Conservation (phyloP, 169 alveolate species). For the Cryptosporidium sp. region DNA sequence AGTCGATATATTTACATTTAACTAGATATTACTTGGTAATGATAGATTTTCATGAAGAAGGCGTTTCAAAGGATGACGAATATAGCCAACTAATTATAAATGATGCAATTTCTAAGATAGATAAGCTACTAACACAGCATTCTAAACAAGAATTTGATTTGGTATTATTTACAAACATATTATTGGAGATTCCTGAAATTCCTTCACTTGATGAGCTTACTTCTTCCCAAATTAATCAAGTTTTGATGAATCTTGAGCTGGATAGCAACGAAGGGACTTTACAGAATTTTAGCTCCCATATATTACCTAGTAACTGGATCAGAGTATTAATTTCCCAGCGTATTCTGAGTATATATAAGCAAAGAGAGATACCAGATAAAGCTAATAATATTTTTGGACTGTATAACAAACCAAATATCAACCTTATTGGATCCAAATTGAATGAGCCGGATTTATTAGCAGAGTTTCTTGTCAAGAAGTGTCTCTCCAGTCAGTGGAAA, state of each 20-base stretch:
- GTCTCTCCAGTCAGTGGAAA: slow-evolving; percentile 53
- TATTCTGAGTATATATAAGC: slow-evolving; percentile 6
- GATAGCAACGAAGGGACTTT: not conserved
- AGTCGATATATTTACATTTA: slow-evolving; percentile 24
- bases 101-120: slow-evolving; percentile 4
- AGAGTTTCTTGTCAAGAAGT: slow-evolving; percentile 45
- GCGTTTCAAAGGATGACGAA: not conserved
- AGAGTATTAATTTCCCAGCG: slow-evolving; percentile 14
- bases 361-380: slow-evolving; percentile 8
- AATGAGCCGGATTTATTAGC: slow-evolving; percentile 21
- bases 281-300: not conserved
- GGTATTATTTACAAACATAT: slow-evolving; percentile 8
- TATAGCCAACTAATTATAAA: not conserved
- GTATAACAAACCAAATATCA: not conserved
- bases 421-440: not conserved
- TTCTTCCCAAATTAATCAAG: not conserved
- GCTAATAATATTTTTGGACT: not conserved
- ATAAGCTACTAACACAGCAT: not conserved
- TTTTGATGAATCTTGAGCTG: slow-evolving; percentile 1
- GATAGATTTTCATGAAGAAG: slow-evolving; percentile 12
- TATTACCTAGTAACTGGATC: slow-evolving; percentile 19
- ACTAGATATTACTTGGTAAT: not conserved
- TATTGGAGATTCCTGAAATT: slow-evolving; percentile 61
- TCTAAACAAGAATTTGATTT: slow-evolving; percentile 12
- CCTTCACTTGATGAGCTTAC: slow-evolving; percentile 1